Evolutionary conservation across 2,329 filamentous ascomycete genomes (phyloP), one percentile per base, ranked within the genome.

Genomic region (Fusarium tanahbumbuense): DNA sequence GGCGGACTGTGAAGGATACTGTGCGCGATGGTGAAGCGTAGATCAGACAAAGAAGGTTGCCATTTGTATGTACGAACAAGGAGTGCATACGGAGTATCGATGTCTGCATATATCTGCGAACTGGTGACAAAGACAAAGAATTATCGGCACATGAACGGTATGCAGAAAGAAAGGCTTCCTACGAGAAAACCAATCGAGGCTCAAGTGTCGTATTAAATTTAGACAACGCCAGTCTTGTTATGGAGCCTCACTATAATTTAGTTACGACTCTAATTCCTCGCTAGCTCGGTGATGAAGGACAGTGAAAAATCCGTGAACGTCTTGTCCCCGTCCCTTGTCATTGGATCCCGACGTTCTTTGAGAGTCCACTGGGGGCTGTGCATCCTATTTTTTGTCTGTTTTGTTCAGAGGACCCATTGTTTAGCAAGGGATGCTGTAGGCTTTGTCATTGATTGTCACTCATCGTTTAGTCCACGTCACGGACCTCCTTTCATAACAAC

Each of bases 401-500:
- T n/a, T 42, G 23, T 27, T 34, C 37, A 46, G 6, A 28, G 37
- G 63, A 58, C 59, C 63, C 67, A 56, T 65, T 71, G 59, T 56
- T 71, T 64, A 28, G 64, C 59, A 68, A 70, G 67, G 67, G 62
- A 54, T 61, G 25, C 12, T 42, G 34, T 53, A 40, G 59, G 52
- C 42, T 53, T 60, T 61, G 37, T 60, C 66, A 66, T 57, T 70
- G 44, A 57, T 67, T 61, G 37, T 58, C 66, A 62, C 55, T 70
- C 49, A 57, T 67, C 44, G 44, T 52, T 53, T 58, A 47, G 49
- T 67, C 72, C 72, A 74, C 72, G 72, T 74, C 72, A 74, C 68
- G 60, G 68, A 49, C 68, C 68, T 70, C 63, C 60, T 71, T 68
- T 71, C 28, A 27, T 37, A 46, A 64, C 46, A 53, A 3, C 72